Base-by-base conservation (phyloP, 1,284 basidiomycete genomes). In the Sporisorium sorghi region DNA sequence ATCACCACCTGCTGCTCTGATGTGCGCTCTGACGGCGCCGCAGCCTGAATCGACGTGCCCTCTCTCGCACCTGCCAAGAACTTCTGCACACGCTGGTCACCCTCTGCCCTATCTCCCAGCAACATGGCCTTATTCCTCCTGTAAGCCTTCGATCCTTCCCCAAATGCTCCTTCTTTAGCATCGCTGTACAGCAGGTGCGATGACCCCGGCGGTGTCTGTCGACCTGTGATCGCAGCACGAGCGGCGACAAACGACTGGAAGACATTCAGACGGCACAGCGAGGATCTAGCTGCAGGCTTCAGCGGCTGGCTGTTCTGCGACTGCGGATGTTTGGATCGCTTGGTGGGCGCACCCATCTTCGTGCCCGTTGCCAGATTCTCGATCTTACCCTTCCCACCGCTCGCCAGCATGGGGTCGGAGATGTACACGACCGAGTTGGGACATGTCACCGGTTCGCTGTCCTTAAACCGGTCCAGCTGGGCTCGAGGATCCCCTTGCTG, bases 351-450 rank as follows among this genome's bases (percentile, higher is more conserved):
- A 24, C 72, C 72, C 56, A 70, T 57, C 46, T 55, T 66, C 1
- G 59, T 74, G 0, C 72, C 72, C 4, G 40, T 46, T 24, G 59
- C 72, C 0, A 74, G 46, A 19, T 70, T 70, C 51, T 73, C 71
- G 15, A 32, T 46, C 28, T 50, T 62, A 0, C 52, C 59, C 33
- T 43, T 55, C 2, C 8, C n/a, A n/a, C n/a, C 24, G 5, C 35
- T 2, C 4, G 23, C 17, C 8, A 53, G 7, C 0, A 7, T n/a
- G 1, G 52, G 17, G 10, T 33, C 33, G 15, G 42, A 15, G 19
- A 70, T 39, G 35, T 33, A 52, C 1, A 73, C 52, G 10, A 73
- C 9, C 10, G 70, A 73, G 9, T 58, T 61, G 21, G 63, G 57
- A n/a, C 63, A 66, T 23, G 49, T 57, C 2, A 42, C 53, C 7